phyloP scores from a whole-genome alignment of 129 eudicot genomes.

The Centella asiatica region DNA sequence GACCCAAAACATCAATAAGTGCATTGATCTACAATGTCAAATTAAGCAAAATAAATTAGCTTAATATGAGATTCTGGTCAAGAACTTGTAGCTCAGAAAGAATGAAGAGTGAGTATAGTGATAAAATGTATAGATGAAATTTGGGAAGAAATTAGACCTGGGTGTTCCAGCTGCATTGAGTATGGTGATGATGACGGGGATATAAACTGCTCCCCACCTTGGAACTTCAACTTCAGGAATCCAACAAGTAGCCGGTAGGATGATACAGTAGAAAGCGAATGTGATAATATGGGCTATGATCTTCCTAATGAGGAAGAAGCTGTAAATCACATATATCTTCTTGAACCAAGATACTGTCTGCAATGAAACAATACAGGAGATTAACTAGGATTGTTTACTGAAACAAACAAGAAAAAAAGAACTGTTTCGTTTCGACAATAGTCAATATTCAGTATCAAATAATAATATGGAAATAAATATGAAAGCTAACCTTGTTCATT shows the following conservation, averaged over 20 bases:
- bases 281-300: conserved; percentile 77
- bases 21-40: conserved; percentile 38
- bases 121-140: not conserved
- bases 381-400: too few relatives aligned
- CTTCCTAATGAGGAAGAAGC: conserved; percentile 87
- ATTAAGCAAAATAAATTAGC: not conserved
- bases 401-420: not conserved
- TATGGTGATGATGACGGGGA: conserved; percentile 67
- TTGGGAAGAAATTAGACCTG: conserved; percentile 28
- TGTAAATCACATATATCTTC: conserved; percentile 74
- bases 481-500: conserved; percentile 49
- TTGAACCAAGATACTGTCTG: conserved; percentile 80
- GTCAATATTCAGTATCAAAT: too few relatives aligned
- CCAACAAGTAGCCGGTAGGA: conserved; percentile 63
- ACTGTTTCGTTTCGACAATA: too few relatives aligned
- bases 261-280: conserved; percentile 61
- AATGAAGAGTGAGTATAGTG: not conserved
- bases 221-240: conserved; percentile 82
- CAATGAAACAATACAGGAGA: too few relatives aligned
- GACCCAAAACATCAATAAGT: conserved; percentile 63
- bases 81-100: not conserved
- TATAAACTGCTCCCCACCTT: conserved; percentile 75
- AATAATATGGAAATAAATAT: not conserved
- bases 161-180: conserved; percentile 86
- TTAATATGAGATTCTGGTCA: too few relatives aligned